Evolutionary conservation across 164 flowering plant species (phyloP).

Genomic region (Vitis riparia): DNA sequence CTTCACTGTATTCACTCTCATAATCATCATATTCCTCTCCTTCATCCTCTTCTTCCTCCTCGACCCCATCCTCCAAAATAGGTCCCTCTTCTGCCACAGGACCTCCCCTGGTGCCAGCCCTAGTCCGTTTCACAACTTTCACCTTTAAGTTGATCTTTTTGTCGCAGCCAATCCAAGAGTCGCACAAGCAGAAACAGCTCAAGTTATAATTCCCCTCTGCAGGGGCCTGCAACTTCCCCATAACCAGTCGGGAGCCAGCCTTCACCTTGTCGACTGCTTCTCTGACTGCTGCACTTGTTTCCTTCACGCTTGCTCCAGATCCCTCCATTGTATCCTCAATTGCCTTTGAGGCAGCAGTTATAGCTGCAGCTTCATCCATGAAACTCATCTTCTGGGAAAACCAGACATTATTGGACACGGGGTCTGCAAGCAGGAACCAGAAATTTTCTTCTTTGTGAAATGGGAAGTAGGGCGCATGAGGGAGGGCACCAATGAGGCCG

Average conservation of each 20-base stretch:
- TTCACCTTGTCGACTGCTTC: slow-evolving; percentile 76
- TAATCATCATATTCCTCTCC: slow-evolving; percentile 79
- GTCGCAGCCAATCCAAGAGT: slow-evolving; percentile 93
- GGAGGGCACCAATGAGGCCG: slow-evolving; percentile 78
- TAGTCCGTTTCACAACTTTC: slow-evolving; percentile 68
- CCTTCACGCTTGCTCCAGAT: slow-evolving; percentile 60
- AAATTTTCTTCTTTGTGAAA: slow-evolving; percentile 91
- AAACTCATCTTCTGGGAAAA: slow-evolving; percentile 80
- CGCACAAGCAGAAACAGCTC: slow-evolving; percentile 73
- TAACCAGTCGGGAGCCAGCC: slow-evolving; percentile 69
- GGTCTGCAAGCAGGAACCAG: slow-evolving; percentile 86
- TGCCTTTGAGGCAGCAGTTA: slow-evolving; percentile 73
- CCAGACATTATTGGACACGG: slow-evolving; percentile 75
- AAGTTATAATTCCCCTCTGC: slow-evolving; percentile 78
- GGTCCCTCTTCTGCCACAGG: slow-evolving; percentile 45
- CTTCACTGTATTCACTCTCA: slow-evolving; percentile 96
- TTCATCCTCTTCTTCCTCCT: slow-evolving; percentile 80
- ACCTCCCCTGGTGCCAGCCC: slow-evolving; percentile 66
- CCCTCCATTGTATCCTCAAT: slow-evolving; percentile 77
- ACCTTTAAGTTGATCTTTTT: slow-evolving; percentile 58
- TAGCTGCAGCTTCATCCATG: slow-evolving; percentile 81
- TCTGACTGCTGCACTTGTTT: slow-evolving; percentile 51
- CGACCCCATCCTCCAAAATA: slow-evolving; percentile 53
- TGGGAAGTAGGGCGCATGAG: slow-evolving; percentile 86
- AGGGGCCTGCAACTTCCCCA: slow-evolving; percentile 86